Base-by-base conservation (phyloP, 768 basidiomycete genomes). In the Pholiota molesta region DNA sequence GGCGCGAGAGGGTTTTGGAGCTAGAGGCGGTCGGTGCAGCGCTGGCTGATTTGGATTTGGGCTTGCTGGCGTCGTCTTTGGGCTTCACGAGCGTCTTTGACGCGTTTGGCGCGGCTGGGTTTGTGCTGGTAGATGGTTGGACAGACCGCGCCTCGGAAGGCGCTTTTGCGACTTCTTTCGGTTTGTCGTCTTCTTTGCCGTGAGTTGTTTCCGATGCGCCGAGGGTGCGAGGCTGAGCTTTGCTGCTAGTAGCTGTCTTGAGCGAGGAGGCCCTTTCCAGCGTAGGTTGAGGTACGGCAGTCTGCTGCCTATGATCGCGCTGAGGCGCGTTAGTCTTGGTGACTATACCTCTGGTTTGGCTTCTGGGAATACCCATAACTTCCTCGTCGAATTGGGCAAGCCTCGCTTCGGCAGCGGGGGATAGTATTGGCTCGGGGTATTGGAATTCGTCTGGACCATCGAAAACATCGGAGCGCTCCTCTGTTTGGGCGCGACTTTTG, bases 311-410 rank as follows among this genome's bases (percentile, higher is more conserved):
- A 5, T 2, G n/a, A 14, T 49, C 47, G 3, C 3, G 11, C 9
- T 28, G 14, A 14, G 23, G 10, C 14, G 21, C 47, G 19, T n/a
- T 21, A 49, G 23, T 31, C 14, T 28, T 31, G 7, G 21, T 5
- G 10, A 28, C 51, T n/a, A 5, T n/a, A 23, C 55, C 26, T 3
- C 26, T 59, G 21, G 5, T 51, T n/a, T 19, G 26, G 28, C 35
- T 55, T 49, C 33, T 47, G 2, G 51, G 40, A 8, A 60, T 33
- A 37, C 52, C 63, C 60, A 60, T 54, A 21, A 60, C 64, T 11
- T 60, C 62, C 13, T 28, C 45, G 44, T 65, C 64, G 33, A 65
- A 65, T 35, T 52, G 31, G 16, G 52, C 60, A 7, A 65, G 60
- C 14, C 53, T 53, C 23, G 19, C 52, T 17, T 23, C 21, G 19